Percentiles rank a stretch among this genome's conserved stretches.
phyloP scores from a whole-genome alignment of 139 green algal species.

The Pleodorina starrii region DNA sequence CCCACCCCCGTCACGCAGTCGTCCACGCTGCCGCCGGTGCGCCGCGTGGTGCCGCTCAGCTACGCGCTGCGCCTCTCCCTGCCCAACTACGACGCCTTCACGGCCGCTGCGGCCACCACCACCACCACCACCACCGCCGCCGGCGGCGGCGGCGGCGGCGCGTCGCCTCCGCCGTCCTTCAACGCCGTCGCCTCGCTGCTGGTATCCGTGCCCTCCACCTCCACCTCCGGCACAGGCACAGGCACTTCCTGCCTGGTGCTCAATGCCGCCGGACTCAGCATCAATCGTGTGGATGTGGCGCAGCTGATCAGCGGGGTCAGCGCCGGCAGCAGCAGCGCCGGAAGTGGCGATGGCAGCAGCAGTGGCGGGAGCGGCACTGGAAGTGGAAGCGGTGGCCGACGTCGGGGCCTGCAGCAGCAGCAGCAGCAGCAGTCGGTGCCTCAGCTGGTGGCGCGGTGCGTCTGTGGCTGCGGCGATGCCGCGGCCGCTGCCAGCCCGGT shows the following conservation, averaged over 20 bases:
- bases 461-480: slow-evolving; percentile 1
- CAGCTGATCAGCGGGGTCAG: not conserved
- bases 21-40: not conserved
- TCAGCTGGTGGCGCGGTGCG: not conserved
- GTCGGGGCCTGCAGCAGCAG: not conserved
- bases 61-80: slow-evolving; percentile 33
- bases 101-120: not conserved
- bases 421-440: not conserved
- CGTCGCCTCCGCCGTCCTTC: not conserved
- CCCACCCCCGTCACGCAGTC: too few species aligned
- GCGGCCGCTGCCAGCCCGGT: too few species aligned
- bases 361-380: not conserved
- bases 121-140: too few species aligned
- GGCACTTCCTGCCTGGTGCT: slow-evolving; percentile 25
- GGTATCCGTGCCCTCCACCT: too few species aligned
- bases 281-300: not conserved
- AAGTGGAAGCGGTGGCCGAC: not conserved
- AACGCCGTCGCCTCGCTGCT: not conserved
- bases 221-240: too few species aligned
- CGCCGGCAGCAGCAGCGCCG: not conserved
- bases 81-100: slow-evolving; percentile 18
- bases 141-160: too few species aligned
- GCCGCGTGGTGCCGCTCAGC: not conserved
- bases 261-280: not conserved
- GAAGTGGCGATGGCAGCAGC: not conserved